Base-by-base conservation (phyloP, 768 basidiomycete genomes). In the Melanogaster broomeanus region DNA sequence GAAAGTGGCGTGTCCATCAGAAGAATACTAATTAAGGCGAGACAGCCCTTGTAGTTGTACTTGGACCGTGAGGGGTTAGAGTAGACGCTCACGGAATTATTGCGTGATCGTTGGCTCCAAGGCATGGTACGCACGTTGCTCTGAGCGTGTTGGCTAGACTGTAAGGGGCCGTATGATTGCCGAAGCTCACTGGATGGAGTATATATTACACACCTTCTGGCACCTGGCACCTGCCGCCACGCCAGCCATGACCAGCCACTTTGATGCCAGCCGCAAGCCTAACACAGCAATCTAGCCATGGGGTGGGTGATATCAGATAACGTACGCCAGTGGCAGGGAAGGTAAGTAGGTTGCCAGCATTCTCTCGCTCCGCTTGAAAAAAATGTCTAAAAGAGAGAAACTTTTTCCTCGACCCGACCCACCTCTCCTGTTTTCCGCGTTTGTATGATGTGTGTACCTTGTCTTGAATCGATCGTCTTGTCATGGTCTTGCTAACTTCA, bases 351-450 rank as follows among this genome's bases (percentile, higher is more conserved):
- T n/a, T n/a, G n/a, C n/a, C n/a, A n/a, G n/a, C n/a, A n/a, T n/a
- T n/a, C n/a, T 50, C 39, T 41, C 40, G 28, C 63, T 65, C 63
- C 63, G 63, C 63, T 56, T 54, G 51, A 64, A 64, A 52, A 62
- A 44, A 40, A 11, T 19, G 24, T 18, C 12, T 18, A 48, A 56
- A 56, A 54, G 56, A 48, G 25, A 16, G 22, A 9, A 11, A 3
- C 2, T 16, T 25, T 8, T 24, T 0, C 15, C 7, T 25, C 42
- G 49, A 22, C 35, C 41, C 45, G 24, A 28, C 37, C 42, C 30
- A 56, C 50, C 57, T 51, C 51, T 58, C 46, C 56, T 30, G 4
- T 48, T 45, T 40, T 35, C 48, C 44, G 58, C 44, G 63, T 25
- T 7, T 63, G 59, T 65, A 63, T 45, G 64, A 61, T 61, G 61